These are phyloP conservation scores for Quercus glauca DNA, from an alignment of 306 rosid genomes.

Conservation along the genomic window DNA sequence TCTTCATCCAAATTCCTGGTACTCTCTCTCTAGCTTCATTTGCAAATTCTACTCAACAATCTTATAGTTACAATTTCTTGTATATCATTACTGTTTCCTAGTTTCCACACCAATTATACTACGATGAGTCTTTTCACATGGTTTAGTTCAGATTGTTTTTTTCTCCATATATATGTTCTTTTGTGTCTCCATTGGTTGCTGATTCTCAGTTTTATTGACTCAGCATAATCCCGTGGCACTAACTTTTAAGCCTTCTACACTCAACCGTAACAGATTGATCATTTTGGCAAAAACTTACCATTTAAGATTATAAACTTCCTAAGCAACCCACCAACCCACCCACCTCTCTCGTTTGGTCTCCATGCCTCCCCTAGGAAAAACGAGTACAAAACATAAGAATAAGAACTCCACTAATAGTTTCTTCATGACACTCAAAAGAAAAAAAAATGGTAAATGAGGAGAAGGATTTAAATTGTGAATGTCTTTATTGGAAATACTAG, in stretches of 20 bases:
- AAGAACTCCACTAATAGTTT: too few relatives aligned
- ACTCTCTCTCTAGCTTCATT: background rate
- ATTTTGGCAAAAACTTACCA: background rate
- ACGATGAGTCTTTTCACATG: background rate
- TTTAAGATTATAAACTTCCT: background rate
- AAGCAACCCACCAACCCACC: background rate
- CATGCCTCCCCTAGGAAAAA: too few relatives aligned
- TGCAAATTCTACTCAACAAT: background rate
- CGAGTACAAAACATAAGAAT: too few relatives aligned
- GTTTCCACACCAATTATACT: background rate
- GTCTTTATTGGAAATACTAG: too few relatives aligned
- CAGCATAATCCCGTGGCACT: background rate
- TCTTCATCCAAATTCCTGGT: background rate
- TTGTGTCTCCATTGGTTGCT: background rate
- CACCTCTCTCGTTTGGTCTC: too few relatives aligned
- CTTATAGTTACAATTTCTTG: background rate
- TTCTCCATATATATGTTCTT: background rate
- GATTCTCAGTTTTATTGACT: background rate
- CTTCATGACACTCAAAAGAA: too few relatives aligned
- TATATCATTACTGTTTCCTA: background rate
- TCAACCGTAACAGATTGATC: background rate
- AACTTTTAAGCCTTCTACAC: background rate
- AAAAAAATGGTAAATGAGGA: too few relatives aligned
- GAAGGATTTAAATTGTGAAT: too few relatives aligned
- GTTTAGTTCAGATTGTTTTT: background rate